phyloP scores from a whole-genome alignment of 2,329 filamentous ascomycete species.

The Neonectria punicea region DNA sequence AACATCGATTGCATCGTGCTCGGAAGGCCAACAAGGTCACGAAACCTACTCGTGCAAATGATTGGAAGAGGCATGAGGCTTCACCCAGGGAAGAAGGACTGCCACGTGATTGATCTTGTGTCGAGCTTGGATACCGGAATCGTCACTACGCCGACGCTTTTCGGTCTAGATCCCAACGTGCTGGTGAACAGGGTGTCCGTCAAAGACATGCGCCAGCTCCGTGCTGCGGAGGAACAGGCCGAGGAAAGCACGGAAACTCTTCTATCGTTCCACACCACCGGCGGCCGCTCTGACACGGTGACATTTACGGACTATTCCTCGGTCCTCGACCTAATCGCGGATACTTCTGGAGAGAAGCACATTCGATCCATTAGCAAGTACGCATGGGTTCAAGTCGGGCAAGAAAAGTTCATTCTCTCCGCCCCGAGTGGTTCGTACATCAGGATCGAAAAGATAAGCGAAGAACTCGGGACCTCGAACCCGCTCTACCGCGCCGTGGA shows the following conservation, averaged over 20 bases:
- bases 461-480: slow-evolving; percentile 34
- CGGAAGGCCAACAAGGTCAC: slow-evolving; percentile 87
- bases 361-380: slow-evolving; percentile 80
- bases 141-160: slow-evolving; percentile 89
- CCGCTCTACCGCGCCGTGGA: slow-evolving; percentile 58
- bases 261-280: slow-evolving; percentile 24
- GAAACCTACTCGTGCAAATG: slow-evolving; percentile 97
- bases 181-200: slow-evolving; percentile 75
- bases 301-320: slow-evolving; percentile 92
- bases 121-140: slow-evolving; percentile 86
- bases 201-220: slow-evolving; percentile 68
- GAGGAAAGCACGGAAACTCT: slow-evolving; percentile 41
- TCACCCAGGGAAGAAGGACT: slow-evolving; percentile 82
- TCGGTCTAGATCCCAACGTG: slow-evolving; percentile 87
- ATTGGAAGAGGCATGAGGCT: slow-evolving; percentile 93
- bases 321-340: slow-evolving; percentile 88
- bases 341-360: slow-evolving; percentile 80
- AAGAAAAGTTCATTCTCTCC: slow-evolving; percentile 76
- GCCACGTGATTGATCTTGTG: slow-evolving; percentile 97
- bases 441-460: slow-evolving; percentile 57
- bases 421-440: slow-evolving; percentile 72
- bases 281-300: slow-evolving; percentile 56
- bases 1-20: slow-evolving; percentile 95
- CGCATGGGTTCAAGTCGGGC: slow-evolving; percentile 85
- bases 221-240: slow-evolving; percentile 58